Base-by-base conservation (phyloP, 768 basidiomycete genomes). In the Tulasnella sp. region DNA sequence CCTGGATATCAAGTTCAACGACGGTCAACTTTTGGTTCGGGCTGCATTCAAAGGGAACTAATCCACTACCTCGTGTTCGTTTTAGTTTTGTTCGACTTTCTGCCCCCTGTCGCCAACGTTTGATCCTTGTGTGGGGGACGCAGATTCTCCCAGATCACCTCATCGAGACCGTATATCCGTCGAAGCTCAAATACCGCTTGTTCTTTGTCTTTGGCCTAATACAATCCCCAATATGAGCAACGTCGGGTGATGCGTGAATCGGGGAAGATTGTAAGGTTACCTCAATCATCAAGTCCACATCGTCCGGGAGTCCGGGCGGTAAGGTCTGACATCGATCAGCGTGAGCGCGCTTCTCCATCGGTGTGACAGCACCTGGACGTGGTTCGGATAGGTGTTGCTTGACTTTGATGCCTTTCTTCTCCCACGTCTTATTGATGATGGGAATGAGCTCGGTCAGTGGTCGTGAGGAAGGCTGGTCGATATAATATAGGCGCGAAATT, bases 381-480 rank as follows among this genome's bases (percentile, higher is more conserved):
- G 86, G 82, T 66, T 93, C 89, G 51, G 87, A 91, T 10, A 95
- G 79, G 71, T 97, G 94, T 68, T 95, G 93, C 72, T 96, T 97
- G 4, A 89, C 87, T 38, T 75, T 78, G 62, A 97, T 95, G 5
- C 88, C 85, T 11, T 88, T 82, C 45, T 76, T 76, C 27, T 72
- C 69, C 77, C 88, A 97, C 29, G 87, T 88, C 13, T 76, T 78
- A 61, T 85, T 83, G 60, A 89, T 83, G 23, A 82, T 77, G n/a
- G 78, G 75, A 34, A 94, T 88, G 63, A 95, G 85, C 27, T 75
- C 77, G 0, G 75, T 70, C 1, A 83, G 80, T 1, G 86, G 76
- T 60, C 75, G 68, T 4, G 65, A 64, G 8, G 75, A 74, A 17
- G 74, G 74, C 61, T 61, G 21, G 38, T 8, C 55, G n/a, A 26